Base-by-base conservation (phyloP, 2,329 filamentous ascomycete species). In the Trichoderma afroharzianum region DNA sequence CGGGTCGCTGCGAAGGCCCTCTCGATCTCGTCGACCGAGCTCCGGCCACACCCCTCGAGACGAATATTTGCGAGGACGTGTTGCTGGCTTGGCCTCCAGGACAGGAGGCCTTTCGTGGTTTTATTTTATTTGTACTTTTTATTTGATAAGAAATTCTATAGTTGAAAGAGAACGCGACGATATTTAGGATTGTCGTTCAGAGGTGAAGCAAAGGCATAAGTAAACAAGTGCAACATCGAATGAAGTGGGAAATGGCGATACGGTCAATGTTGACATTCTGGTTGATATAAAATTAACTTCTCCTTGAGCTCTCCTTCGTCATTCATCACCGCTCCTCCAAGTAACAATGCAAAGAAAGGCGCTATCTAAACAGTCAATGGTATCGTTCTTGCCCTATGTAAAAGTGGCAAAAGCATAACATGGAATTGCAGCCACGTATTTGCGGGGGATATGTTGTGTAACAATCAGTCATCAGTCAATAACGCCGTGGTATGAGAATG, bases 61-160 rank as follows among this genome's bases (percentile, higher is more conserved):
- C 73, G 24, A 77, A 71, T 39, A 78, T 78, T 75, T 78, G 75
- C 9, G 72, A 79, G 61, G 76, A 77, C 75, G 78, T 78, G 26
- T 71, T 76, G 74, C 63, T 55, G 70, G 39, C 18, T 47, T 70
- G 59, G 26, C 74, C 72, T 53, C 73, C 70, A n/a, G 43, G 30
- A 50, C 30, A 63, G 71, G 36, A 72, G 68, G 71, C 62, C 15
- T 24, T 12, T 59, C 6, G 21, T 47, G 14, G 26, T 6, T 32
- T 47, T 63, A 28, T 63, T 36, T 47, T 4, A 11, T 21, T 63
- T 28, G 47, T 36, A 18, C 28, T 26, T 55, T 3, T 39, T 39
- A 15, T 18, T 36, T 18, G 21, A 33, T 32, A 43, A 28, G 28
- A 36, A 21, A 36, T 26, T 36, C 2, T 43, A 30, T 39, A 57